Conservation (phyloP, 805 yeast species). For the Allodekkera sacchari region DNA sequence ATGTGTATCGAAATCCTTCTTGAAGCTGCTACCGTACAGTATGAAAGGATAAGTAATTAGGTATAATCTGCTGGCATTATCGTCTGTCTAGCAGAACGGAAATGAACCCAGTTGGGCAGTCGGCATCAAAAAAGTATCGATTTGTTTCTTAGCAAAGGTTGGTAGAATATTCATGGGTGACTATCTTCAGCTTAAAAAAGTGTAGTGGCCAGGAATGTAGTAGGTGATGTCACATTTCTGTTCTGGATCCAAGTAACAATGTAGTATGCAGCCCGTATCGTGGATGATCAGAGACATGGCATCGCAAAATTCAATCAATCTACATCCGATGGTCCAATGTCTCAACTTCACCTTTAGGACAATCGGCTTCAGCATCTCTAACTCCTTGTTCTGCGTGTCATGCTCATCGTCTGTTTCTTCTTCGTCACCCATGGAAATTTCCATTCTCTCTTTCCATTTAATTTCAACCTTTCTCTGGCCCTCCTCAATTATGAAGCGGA, state of each 20-base stretch:
- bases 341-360: constrained; percentile 45
- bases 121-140: too few species aligned
- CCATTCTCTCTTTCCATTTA: constrained; percentile 50
- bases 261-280: constrained; percentile 48
- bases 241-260: constrained; percentile 57
- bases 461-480: constrained; percentile 47
- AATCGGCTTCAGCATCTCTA: constrained; percentile 22
- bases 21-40: too few species aligned
- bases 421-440: constrained; percentile 28
- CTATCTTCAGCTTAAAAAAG: too few species aligned
- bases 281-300: constrained; percentile 49
- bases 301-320: constrained; percentile 52
- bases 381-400: constrained; percentile 5
- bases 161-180: too few species aligned
- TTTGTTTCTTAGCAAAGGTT: too few species aligned
- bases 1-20: too few species aligned
- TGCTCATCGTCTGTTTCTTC: constrained; percentile 2
- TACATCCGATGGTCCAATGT: constrained; percentile 64
- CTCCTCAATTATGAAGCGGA: constrained; percentile 46
- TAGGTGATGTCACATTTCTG: constrained; percentile 60
- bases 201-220: constrained; percentile 31
- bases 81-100: too few species aligned
- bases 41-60: too few species aligned
- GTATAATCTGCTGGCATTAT: too few species aligned
- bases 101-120: too few species aligned